Conservation (phyloP, 1,284 basidiomycete genomes). For the Sanghuangporus weigelae region DNA sequence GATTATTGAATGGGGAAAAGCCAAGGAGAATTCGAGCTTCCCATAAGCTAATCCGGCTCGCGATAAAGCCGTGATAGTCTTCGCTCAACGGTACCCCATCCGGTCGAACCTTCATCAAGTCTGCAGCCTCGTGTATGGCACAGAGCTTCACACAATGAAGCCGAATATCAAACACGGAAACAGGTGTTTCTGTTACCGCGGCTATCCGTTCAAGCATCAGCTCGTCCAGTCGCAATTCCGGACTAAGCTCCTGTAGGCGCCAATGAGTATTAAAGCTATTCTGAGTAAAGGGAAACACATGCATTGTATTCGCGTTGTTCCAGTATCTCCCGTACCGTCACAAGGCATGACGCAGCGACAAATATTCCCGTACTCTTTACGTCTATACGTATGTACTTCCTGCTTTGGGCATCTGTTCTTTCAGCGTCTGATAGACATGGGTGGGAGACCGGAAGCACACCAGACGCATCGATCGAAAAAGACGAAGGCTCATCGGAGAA, state of each 20-base stretch:
- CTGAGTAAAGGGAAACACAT: neutral
- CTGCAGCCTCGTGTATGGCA: constrained; percentile 1
- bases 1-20: neutral
- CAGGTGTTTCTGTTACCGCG: neutral
- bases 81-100: neutral
- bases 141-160: neutral
- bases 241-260: constrained; percentile 1
- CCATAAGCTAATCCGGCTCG: neutral
- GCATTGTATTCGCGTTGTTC: neutral
- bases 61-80: neutral
- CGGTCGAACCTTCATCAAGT: neutral
- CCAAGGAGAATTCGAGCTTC: neutral
- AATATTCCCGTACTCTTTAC: neutral
- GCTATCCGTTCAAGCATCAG: constrained; percentile 9
- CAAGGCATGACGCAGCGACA: constrained; percentile 1
- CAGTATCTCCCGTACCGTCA: neutral
- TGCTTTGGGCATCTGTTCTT: neutral
- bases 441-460: neutral
- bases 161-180: constrained; percentile 3
- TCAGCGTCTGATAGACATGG: neutral
- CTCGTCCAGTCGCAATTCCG: constrained; percentile 12
- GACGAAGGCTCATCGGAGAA: neutral
- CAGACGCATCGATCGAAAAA: neutral
- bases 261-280: neutral
- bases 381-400: neutral